Evolutionary conservation across 2,329 filamentous ascomycete species (phyloP).

Genomic region (Cladosporium oxysporum): DNA sequence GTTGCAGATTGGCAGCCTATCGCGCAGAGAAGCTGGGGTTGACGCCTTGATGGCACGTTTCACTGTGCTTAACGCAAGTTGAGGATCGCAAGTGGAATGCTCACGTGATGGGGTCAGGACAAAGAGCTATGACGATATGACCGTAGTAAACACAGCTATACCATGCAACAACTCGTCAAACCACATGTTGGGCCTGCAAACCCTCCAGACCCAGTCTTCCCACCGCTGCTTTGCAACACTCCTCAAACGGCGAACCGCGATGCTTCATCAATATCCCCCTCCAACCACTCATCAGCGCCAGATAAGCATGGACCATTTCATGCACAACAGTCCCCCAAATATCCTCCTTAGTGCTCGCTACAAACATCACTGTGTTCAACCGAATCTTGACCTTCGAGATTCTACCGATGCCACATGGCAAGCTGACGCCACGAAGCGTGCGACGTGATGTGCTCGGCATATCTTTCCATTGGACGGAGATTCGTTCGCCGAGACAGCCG

Average conservation of each 20-base stretch:
- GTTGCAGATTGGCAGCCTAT: background rate
- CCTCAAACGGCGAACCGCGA: background rate
- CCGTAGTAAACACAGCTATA: background rate
- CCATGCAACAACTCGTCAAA: background rate
- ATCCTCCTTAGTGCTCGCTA: background rate
- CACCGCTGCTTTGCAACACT: background rate
- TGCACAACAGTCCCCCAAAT: slow-evolving; percentile 24
- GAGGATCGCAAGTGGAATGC: background rate
- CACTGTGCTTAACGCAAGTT: background rate
- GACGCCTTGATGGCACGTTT: background rate
- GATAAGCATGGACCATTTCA: slow-evolving; percentile 26
- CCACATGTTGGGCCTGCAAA: background rate
- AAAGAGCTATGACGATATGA: background rate
- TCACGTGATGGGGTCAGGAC: background rate
- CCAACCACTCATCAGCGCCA: slow-evolving; percentile 19
- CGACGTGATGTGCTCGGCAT: background rate
- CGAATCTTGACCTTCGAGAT: slow-evolving; percentile 1
- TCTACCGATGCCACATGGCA: background rate
- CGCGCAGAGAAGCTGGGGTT: background rate
- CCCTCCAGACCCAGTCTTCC: background rate
- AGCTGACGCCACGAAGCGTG: background rate
- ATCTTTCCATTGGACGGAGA: background rate
- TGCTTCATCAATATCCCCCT: background rate
- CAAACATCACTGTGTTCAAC: background rate
- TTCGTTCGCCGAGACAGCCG: background rate